Base-by-base conservation (phyloP, 768 basidiomycete genomes). In the Suillus fuscotomentosus region DNA sequence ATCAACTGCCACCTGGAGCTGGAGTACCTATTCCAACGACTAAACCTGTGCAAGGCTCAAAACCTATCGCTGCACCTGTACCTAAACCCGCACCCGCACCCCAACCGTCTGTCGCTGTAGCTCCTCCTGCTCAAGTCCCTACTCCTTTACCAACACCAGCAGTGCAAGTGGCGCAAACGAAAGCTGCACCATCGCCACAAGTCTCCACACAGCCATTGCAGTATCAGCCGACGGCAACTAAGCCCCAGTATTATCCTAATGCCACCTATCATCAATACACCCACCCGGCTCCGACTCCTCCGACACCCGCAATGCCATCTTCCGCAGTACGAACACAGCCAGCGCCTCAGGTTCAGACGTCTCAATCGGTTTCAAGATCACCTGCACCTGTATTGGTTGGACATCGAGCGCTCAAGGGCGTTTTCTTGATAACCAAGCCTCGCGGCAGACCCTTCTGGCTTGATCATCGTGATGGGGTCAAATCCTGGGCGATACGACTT, bases 401-500 rank as follows among this genome's bases (percentile, higher is more conserved):
- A 7, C 69, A 70, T 55, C 82, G 82, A 61, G 84, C 81, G 61
- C 75, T 91, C 65, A 84, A 83, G 66, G 80, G 79, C 45, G 79
- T 89, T 42, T 79, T 72, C n/a, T 71, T 89, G 62, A 77, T 75
- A 45, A 82, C 86, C n/a, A 79, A 86, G 56, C 91, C 91, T 13
- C 77, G 75, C 11, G 87, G 84, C 38, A 80, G 92, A 47, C 77
- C 77, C 22, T 74, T 94, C 45, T 77, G 77, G 38, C 77, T 94
- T 38, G 87, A 91, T 69, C 77, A 86, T 62, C 80, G 80, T 50
- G 89, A 92, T 60, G 90, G 91, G 5, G 92, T 94, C 56, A 86
- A 83, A 70, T 84, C 77, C 42, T 94, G 92, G 92, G 84, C 86
- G 5, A 78, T 92, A 73, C 81, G 87, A 55, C 80, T 93, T 41